These are phyloP conservation scores for Geum urbanum DNA, from an alignment of 306 rosid genomes.

Conservation along the genomic window DNA sequence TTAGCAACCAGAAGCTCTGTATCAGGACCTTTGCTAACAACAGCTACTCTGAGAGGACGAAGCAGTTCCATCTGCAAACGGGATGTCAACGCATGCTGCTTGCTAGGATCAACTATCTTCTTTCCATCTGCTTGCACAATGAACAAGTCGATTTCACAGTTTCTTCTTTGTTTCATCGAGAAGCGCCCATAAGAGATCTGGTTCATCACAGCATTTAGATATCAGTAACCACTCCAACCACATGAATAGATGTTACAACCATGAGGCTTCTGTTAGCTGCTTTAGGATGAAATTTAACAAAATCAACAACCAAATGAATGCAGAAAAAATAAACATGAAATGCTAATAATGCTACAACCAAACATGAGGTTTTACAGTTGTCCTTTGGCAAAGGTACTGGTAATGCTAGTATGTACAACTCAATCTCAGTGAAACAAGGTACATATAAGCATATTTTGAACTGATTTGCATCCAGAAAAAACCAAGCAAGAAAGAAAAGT, in stretches of 20 bases:
- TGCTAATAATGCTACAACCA: background rate
- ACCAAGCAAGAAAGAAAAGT: background rate
- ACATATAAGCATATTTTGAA: background rate
- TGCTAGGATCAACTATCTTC: constrained; percentile 74
- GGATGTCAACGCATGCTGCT: constrained; percentile 60
- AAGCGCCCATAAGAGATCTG: constrained; percentile 96
- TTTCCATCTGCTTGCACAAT: constrained; percentile 87
- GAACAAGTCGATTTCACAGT: constrained; percentile 87
- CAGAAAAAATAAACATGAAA: background rate
- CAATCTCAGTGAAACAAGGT: background rate
- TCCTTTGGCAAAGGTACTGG: too few relatives aligned
- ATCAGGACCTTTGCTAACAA: constrained; percentile 81
- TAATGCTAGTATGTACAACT: background rate
- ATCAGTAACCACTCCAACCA: background rate
- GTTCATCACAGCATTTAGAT: constrained; percentile 28
- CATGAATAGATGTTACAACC: constrained; percentile 8
- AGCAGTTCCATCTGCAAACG: constrained; percentile 66
- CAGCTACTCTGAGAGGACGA: constrained; percentile 83
- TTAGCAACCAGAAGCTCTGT: constrained; percentile 82
- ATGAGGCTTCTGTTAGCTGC: background rate
- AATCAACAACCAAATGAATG: background rate
- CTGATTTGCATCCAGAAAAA: background rate
- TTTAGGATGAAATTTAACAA: background rate
- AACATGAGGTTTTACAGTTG: background rate
- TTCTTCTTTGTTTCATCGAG: constrained; percentile 46